Evolutionary conservation across 768 basidiomycete species (phyloP).

Genomic region (Cyathus striatus): DNA sequence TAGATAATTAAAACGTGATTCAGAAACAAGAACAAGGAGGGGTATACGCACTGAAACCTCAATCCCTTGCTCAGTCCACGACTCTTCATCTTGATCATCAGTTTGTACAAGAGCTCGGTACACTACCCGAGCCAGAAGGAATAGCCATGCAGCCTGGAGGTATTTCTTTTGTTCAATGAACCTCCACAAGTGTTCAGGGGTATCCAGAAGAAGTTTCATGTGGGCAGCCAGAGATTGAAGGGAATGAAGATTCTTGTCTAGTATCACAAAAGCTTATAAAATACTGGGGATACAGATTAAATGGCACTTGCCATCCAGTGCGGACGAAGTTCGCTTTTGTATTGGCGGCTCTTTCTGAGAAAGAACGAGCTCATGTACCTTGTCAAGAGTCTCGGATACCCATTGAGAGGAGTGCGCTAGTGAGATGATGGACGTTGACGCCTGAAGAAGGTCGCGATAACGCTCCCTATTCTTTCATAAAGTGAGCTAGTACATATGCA

Average conservation of each 20-base stretch:
- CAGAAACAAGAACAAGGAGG: neutral
- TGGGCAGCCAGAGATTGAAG: slow-evolving; percentile 81
- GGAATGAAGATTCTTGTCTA: slow-evolving; percentile 64
- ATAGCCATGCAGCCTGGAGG: slow-evolving; percentile 83
- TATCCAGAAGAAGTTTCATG: slow-evolving; percentile 86
- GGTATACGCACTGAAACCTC: slow-evolving; percentile 49
- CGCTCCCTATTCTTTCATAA: slow-evolving; percentile 75
- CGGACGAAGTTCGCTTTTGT: slow-evolving; percentile 33
- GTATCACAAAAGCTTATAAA: slow-evolving; percentile 3
- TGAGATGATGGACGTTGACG: slow-evolving; percentile 78
- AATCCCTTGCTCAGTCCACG: slow-evolving; percentile 55
- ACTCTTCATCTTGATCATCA: slow-evolving; percentile 59
- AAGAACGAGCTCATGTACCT: slow-evolving; percentile 50
- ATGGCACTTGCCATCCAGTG: no score
- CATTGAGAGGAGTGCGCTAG: slow-evolving; percentile 65
- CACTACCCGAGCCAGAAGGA: slow-evolving; percentile 80
- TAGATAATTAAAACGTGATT: no score
- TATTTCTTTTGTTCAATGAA: slow-evolving; percentile 78
- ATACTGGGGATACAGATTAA: neutral
- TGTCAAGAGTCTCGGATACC: slow-evolving; percentile 59
- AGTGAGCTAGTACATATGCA: slow-evolving; percentile 14
- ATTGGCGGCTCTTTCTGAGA: slow-evolving; percentile 39
- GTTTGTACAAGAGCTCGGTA: slow-evolving; percentile 66
- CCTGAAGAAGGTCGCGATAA: slow-evolving; percentile 82
- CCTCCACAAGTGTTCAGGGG: slow-evolving; percentile 89